These are phyloP conservation scores for Picochlorum sp. DNA, from an alignment of 139 green algal species.

Conservation along the genomic window DNA sequence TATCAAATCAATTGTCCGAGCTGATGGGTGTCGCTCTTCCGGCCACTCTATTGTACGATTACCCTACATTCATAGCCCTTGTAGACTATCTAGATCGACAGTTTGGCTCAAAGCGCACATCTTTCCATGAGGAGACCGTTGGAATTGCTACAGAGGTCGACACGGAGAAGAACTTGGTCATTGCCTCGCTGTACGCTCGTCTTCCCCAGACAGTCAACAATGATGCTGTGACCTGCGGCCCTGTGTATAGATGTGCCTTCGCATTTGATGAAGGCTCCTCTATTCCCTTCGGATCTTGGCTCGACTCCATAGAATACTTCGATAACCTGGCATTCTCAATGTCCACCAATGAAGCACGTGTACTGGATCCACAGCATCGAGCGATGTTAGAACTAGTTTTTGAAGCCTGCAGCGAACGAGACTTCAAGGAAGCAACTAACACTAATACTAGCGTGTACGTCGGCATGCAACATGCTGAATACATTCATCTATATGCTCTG, in stretches of 20 bases:
- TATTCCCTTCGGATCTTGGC: constrained; percentile 32
- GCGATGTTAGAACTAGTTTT: constrained; percentile 42
- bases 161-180: background rate
- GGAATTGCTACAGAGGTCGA: constrained; percentile 7
- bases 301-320: constrained; percentile 35
- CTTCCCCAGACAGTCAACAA: background rate
- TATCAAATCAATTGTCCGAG: constrained; percentile 35
- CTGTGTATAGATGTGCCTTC: constrained; percentile 29
- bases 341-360: constrained; percentile 21
- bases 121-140: background rate
- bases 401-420: background rate
- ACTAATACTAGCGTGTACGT: constrained; percentile 13
- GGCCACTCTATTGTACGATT: constrained; percentile 44
- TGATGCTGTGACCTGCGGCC: constrained; percentile 27
- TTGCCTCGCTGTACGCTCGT: background rate
- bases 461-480: constrained; percentile 8
- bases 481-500: constrained; percentile 12
- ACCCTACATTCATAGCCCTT: constrained; percentile 37
- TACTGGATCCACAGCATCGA: constrained; percentile 63
- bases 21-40: constrained; percentile 14
- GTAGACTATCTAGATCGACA: constrained; percentile 18
- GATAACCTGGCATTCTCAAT: constrained; percentile 32
- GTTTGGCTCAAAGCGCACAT: background rate
- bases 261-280: background rate
- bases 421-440: background rate